Percentiles rank a stretch among this genome's conserved stretches.
These are phyloP conservation scores for Phanerochaete carnosa DNA, from an alignment of 768 basidiomycete genomes.

Conservation along the genomic window DNA sequence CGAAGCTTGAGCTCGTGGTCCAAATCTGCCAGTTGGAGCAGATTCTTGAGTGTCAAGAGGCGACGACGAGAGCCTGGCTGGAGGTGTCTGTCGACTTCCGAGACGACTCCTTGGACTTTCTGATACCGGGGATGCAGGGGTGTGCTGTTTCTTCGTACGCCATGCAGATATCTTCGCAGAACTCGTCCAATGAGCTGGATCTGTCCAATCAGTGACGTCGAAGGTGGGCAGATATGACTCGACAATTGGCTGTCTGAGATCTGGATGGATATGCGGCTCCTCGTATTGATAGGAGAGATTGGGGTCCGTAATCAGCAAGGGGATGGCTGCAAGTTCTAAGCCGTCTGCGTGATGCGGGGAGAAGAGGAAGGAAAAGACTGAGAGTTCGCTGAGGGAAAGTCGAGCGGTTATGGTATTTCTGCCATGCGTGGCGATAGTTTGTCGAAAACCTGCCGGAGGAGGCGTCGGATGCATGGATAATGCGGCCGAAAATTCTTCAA, in stretches of 20 bases:
- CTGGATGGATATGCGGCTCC: slow-evolving; percentile 39
- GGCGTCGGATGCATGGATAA: slow-evolving; percentile 13
- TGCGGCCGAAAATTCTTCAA: slow-evolving; percentile 23
- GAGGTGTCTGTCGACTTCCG: neutral
- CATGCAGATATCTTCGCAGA: slow-evolving; percentile 61
- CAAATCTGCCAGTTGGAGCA: neutral
- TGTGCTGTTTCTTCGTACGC: slow-evolving; percentile 41
- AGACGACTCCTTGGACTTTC: neutral
- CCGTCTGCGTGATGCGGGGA: slow-evolving; percentile 10
- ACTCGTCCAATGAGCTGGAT: slow-evolving; percentile 31
- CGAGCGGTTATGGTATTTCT: slow-evolving; percentile 5
- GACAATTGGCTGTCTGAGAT: neutral
- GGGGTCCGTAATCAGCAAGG: slow-evolving; percentile 75
- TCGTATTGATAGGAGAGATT: slow-evolving; percentile 59
- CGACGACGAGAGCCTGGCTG: neutral
- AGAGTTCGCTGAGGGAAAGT: slow-evolving; percentile 47
- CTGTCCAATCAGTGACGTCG: slow-evolving; percentile 62
- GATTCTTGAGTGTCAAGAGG: neutral
- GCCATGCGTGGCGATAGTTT: neutral
- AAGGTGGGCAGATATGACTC: slow-evolving; percentile 46
- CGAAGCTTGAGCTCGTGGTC: neutral
- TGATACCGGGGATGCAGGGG: slow-evolving; percentile 7
- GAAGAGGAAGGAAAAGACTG: slow-evolving; percentile 48
- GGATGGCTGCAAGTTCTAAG: slow-evolving; percentile 40
- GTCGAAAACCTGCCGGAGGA: neutral